Percentiles rank a stretch among this genome's conserved stretches.
Conservation (phyloP, 768 basidiomycete genomes). For the Tricholoma flavovirens region DNA sequence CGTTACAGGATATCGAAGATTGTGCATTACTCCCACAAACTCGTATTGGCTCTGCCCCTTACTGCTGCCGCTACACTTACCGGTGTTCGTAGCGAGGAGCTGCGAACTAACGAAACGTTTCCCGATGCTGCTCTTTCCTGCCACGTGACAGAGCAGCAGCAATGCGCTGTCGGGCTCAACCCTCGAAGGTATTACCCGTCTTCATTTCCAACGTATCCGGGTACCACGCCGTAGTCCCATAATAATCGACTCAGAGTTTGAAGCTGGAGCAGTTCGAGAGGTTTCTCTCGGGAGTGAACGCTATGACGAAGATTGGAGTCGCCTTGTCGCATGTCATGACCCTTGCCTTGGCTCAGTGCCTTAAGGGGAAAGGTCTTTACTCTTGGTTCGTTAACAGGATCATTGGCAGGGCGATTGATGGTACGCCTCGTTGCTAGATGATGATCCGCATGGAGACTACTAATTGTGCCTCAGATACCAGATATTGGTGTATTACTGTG, state of each 20-base stretch:
- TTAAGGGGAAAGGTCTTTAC: slow-evolving; percentile 36
- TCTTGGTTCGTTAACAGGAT: slow-evolving; percentile 38
- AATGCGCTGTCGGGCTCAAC: slow-evolving; percentile 26
- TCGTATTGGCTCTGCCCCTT: slow-evolving; percentile 36
- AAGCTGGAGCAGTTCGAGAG: slow-evolving; percentile 11
- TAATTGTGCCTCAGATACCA: slow-evolving; percentile 10
- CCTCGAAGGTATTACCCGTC: slow-evolving; percentile 35
- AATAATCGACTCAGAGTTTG: slow-evolving; percentile 4
- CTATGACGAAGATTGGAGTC: slow-evolving; percentile 46
- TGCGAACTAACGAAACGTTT: slow-evolving; percentile 24
- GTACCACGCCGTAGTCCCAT: slow-evolving; percentile 17
- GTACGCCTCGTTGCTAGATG: slow-evolving; percentile 23
- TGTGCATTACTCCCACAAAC: slow-evolving; percentile 28
- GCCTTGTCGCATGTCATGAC: slow-evolving; percentile 38
- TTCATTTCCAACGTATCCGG: slow-evolving; percentile 31
- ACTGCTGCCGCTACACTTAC: slow-evolving; percentile 35
- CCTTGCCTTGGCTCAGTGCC: slow-evolving; percentile 29
- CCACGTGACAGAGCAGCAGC: slow-evolving; percentile 33
- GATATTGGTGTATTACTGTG: slow-evolving; percentile 7
- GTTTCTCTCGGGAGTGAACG: slow-evolving; percentile 16
- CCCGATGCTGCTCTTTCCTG: slow-evolving; percentile 17
- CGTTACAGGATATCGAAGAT: slow-evolving; percentile 34
- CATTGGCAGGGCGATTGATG: slow-evolving; percentile 42
- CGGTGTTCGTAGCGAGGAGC: slow-evolving; percentile 30
- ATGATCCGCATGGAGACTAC: neutral